Evolutionary conservation across 2,329 filamentous ascomycete genomes (phyloP).

Genomic region (Calonectria hawksworthii): DNA sequence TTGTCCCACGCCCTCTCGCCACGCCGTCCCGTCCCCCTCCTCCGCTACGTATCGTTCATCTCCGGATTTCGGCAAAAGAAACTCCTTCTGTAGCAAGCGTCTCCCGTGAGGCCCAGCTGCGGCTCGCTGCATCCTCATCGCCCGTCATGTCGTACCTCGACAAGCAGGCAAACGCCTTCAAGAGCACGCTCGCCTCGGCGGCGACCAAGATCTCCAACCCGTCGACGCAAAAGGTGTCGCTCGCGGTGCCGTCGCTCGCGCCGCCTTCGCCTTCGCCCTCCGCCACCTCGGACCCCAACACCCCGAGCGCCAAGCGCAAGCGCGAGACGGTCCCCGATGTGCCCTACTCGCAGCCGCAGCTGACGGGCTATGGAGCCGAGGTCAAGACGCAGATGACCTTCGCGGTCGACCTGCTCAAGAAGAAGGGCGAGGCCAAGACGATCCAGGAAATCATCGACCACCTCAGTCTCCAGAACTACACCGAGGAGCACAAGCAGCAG

Average conservation of each 20-base stretch:
- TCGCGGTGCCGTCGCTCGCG: slow-evolving; percentile 72
- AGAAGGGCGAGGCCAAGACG: slow-evolving; percentile 76
- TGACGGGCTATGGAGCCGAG: slow-evolving; percentile 82
- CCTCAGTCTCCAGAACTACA: slow-evolving; percentile 76
- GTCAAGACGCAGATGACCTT: slow-evolving; percentile 91
- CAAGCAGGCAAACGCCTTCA: slow-evolving; percentile 74
- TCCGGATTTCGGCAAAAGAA: neutral
- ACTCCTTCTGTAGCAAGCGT: neutral
- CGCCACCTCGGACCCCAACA: slow-evolving; percentile 70
- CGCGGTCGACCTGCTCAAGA: slow-evolving; percentile 85
- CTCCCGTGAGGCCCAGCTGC: slow-evolving; percentile 31
- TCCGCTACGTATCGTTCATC: neutral
- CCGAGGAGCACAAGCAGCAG: slow-evolving; percentile 72
- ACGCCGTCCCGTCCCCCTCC: neutral
- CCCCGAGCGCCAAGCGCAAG: slow-evolving; percentile 75
- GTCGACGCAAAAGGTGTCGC: slow-evolving; percentile 53
- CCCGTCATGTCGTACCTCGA: slow-evolving; percentile 74
- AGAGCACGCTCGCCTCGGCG: slow-evolving; percentile 72
- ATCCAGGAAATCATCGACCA: slow-evolving; percentile 86
- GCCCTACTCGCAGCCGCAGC: slow-evolving; percentile 80
- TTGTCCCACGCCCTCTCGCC: neutral
- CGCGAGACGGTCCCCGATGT: slow-evolving; percentile 68
- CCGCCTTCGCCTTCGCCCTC: slow-evolving; percentile 75
- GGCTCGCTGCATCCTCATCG: slow-evolving; percentile 1
- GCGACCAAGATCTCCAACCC: slow-evolving; percentile 73